Conservation (phyloP, 2,329 filamentous ascomycete genomes). For the Apiospora hydei region DNA sequence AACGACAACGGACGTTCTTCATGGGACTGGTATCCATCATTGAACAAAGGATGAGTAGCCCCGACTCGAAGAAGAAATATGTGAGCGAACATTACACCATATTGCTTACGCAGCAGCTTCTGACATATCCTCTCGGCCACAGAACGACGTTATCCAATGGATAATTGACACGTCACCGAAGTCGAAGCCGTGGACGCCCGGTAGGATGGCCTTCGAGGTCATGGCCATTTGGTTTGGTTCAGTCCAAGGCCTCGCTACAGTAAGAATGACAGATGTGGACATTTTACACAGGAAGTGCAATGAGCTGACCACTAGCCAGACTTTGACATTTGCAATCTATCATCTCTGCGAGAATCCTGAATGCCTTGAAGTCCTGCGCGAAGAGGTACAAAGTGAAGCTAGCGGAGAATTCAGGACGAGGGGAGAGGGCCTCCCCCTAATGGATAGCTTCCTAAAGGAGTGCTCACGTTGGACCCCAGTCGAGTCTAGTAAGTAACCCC, state of each 20-base stretch:
- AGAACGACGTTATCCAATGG: slow-evolving; percentile 42
- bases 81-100: slow-evolving; percentile 12
- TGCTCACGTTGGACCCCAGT: slow-evolving; percentile 34
- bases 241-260: slow-evolving; percentile 38
- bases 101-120: too few relatives aligned
- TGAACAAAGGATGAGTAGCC: background rate
- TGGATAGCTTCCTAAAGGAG: slow-evolving; percentile 40
- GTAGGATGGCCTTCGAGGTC: slow-evolving; percentile 39
- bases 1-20: slow-evolving; percentile 20
- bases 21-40: slow-evolving; percentile 21
- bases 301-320: slow-evolving; percentile 25
- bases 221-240: slow-evolving; percentile 47
- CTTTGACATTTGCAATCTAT: slow-evolving; percentile 30
- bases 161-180: slow-evolving; percentile 41
- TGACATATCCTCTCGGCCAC: background rate
- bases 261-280: slow-evolving; percentile 25
- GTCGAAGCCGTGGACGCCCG: slow-evolving; percentile 35
- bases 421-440: slow-evolving; percentile 29
- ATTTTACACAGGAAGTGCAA: background rate
- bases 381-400: slow-evolving; percentile 14
- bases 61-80: slow-evolving; percentile 21
- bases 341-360: slow-evolving; percentile 34
- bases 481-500: slow-evolving; percentile 30
- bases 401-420: slow-evolving; percentile 24
- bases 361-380: slow-evolving; percentile 29